Base-by-base conservation (phyloP, 2,329 filamentous ascomycete genomes). In the Penicillium sclerotiorum region DNA sequence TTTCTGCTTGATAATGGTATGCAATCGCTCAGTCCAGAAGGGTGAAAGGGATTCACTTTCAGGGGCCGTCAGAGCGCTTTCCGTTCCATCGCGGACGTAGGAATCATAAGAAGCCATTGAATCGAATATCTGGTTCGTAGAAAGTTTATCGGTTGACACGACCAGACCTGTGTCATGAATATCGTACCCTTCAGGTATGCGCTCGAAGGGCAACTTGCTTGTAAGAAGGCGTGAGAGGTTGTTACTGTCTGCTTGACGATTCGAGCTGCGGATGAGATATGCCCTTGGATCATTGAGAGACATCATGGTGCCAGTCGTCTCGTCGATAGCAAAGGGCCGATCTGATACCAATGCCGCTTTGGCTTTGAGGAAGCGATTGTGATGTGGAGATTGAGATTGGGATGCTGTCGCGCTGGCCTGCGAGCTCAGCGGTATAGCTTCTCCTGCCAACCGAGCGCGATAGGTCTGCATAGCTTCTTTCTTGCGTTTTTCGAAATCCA, bases 401-500 rank as follows among this genome's bases (percentile, higher is more conserved):
- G 46, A 47, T n/a, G 22, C 7, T 3, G 35, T n/a, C n/a, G 33
- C 17, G 11, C 30, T 44, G 5, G 8, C 8, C 20, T 49, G 35
- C 1, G 50, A 27, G n/a, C 15, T 38, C 3, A 35, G 23, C 3
- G 20, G 8, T 6, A 3, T 36, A 15, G 22, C 28, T 2, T 30
- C 13, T 2, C 13, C 23, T 5, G 18, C 30, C 2, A 20, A 27
- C 2, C 45, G 47, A 2, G 22, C 18, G 5, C 55, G 54, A 18
- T 37, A 35, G 8, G 9, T 47, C 25, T 51, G 50, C 1, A 58
- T 59, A 8, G 55, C 59, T n/a, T 61, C 53, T 47, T 53, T 59
- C 45, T 62, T 62, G 7, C 59, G 51, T 21, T 38, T 50, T 41
- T 61, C 59, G 18, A 61, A 62, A 28, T 62, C 59, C 22, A 61